These are phyloP conservation scores for Vanrija pseudolonga DNA, from an alignment of 1,284 basidiomycete species.

Conservation along the genomic window DNA sequence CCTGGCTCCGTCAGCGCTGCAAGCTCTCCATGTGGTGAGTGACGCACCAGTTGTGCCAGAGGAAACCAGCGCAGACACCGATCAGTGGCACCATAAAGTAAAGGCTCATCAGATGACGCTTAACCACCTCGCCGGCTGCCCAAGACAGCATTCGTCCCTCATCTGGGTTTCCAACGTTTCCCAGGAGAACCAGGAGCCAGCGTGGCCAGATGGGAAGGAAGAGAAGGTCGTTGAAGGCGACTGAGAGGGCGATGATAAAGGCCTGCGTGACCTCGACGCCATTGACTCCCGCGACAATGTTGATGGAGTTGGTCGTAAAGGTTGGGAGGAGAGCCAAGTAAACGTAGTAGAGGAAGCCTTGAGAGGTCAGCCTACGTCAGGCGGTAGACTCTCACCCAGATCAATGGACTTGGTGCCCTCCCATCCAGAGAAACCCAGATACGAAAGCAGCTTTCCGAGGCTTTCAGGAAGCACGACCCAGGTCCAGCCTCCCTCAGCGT, in stretches of 20 bases:
- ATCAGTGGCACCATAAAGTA: slow-evolving; percentile 96
- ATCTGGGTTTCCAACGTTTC: slow-evolving; percentile 60
- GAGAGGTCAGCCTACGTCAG: background rate
- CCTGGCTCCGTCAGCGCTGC: slow-evolving; percentile 55
- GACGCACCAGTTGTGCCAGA: slow-evolving; percentile 88
- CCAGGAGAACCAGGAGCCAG: slow-evolving; percentile 71
- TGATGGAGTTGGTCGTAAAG: slow-evolving; percentile 97
- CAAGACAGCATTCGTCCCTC: slow-evolving; percentile 42
- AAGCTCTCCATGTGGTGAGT: slow-evolving; percentile 26
- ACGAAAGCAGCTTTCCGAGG: slow-evolving; percentile 59
- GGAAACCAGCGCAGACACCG: slow-evolving; percentile 80
- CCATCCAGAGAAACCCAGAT: slow-evolving; percentile 24
- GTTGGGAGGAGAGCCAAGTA: slow-evolving; percentile 96
- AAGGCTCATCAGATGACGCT: slow-evolving; percentile 87
- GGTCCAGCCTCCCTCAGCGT: slow-evolving; percentile 87
- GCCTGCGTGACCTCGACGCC: slow-evolving; percentile 94
- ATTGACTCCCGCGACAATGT: slow-evolving; percentile 97
- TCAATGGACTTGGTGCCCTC: slow-evolving; percentile 67
- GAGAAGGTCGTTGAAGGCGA: slow-evolving; percentile 85
- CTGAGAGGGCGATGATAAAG: slow-evolving; percentile 82
- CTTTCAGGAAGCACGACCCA: slow-evolving; percentile 90
- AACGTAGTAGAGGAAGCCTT: slow-evolving; percentile 69
- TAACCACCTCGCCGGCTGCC: slow-evolving; percentile 66
- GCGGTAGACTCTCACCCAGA: slow-evolving; percentile 60
- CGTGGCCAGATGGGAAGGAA: slow-evolving; percentile 65